phyloP scores from a whole-genome alignment of 345 rosid species.

The Mallotus nudiflorus region DNA sequence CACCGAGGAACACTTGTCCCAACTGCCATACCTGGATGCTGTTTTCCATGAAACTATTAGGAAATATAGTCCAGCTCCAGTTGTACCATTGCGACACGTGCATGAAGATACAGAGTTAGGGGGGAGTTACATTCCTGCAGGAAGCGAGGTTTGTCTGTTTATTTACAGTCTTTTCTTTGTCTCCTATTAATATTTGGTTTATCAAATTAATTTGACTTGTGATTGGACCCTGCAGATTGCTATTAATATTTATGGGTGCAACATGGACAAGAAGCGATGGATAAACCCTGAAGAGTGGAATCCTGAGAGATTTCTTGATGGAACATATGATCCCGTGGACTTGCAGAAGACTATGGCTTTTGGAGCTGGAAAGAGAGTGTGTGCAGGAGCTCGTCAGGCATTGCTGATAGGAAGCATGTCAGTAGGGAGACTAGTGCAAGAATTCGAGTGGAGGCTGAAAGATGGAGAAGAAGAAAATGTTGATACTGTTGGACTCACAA shows the following conservation, averaged over 20 bases:
- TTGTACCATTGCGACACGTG: constrained; percentile 65
- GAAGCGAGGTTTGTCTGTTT: constrained; percentile 55
- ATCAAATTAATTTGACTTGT: neutral
- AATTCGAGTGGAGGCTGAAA: constrained; percentile 66
- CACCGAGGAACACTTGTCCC: constrained; percentile 58
- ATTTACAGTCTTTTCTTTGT: neutral
- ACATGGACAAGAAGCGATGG: constrained; percentile 80
- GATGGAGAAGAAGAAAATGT: constrained; percentile 69
- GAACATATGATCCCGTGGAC: constrained; percentile 49
- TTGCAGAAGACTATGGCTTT: constrained; percentile 90
- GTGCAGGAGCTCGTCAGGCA: constrained; percentile 84
- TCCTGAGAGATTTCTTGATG: constrained; percentile 73
- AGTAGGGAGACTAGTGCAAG: constrained; percentile 75
- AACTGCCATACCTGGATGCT: constrained; percentile 58
- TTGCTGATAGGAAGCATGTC: constrained; percentile 50
- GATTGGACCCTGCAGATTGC: constrained; percentile 56
- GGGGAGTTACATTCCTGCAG: constrained; percentile 67
- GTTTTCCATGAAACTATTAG: constrained; percentile 85
- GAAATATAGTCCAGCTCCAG: constrained; percentile 71
- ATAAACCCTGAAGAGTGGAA: constrained; percentile 67
- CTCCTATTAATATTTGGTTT: too few relatives aligned
- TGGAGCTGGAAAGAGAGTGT: constrained; percentile 76
- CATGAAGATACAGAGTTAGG: constrained; percentile 83
- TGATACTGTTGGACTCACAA: constrained; percentile 59
- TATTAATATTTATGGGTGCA: constrained; percentile 82